Percentiles rank a stretch among this genome's conserved stretches.
phyloP scores from a whole-genome alignment of 495 filamentous ascomycete species.

The Penicillium longicatenatum region DNA sequence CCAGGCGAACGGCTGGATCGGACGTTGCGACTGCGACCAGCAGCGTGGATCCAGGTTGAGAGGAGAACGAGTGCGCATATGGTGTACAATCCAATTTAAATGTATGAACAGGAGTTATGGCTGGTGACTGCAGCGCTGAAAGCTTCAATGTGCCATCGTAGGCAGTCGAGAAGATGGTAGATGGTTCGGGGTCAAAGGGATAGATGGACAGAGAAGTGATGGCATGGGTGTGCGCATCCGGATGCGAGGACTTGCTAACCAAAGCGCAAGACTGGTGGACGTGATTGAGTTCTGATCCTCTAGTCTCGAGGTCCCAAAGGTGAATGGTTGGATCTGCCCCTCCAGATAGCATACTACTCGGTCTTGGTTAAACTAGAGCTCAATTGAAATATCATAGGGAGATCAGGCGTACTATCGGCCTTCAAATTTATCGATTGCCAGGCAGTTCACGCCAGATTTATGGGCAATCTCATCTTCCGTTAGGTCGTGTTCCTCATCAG shows the following conservation, averaged over 20 bases:
- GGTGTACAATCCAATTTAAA: slow-evolving; percentile 73
- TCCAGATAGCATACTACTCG: slow-evolving; percentile 71
- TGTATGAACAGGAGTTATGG: slow-evolving; percentile 54
- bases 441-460: slow-evolving; percentile 70
- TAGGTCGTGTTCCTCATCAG: slow-evolving; percentile 22
- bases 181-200: slow-evolving; percentile 72
- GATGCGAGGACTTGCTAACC: slow-evolving; percentile 43
- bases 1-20: slow-evolving; percentile 73
- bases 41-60: slow-evolving; percentile 66
- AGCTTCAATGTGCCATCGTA: slow-evolving; percentile 84
- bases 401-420: slow-evolving; percentile 64
- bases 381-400: background rate
- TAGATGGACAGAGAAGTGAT: slow-evolving; percentile 87
- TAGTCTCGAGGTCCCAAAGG: slow-evolving; percentile 78
- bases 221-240: slow-evolving; percentile 67
- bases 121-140: slow-evolving; percentile 62
- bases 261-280: slow-evolving; percentile 53
- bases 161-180: slow-evolving; percentile 77
- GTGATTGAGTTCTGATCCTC: slow-evolving; percentile 41
- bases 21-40: slow-evolving; percentile 85
- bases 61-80: slow-evolving; percentile 75
- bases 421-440: slow-evolving; percentile 76
- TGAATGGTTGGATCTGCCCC: slow-evolving; percentile 77
- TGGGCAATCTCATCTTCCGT: slow-evolving; percentile 58
- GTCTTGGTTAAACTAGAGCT: slow-evolving; percentile 16